Base-by-base conservation (phyloP, 192 early-diverging fungal genomes). In the Dissophora ornata region DNA sequence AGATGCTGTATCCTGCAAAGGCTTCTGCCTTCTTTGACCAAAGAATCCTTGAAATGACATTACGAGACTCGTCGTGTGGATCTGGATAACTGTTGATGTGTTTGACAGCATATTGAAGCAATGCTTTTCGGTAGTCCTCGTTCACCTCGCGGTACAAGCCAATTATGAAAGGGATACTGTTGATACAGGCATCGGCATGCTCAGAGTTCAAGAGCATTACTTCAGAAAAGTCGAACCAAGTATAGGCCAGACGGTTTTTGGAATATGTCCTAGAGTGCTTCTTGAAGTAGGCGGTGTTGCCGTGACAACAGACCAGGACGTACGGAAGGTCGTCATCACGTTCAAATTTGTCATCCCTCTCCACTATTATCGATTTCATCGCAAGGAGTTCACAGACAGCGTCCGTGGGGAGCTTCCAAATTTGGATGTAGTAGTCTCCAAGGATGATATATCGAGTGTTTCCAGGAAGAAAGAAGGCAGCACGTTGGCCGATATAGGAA, bases 1-100 rank as follows among this genome's bases (percentile, higher is more conserved):
- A 25, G 21, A 29, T 4, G 22, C n/a, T 16, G 18, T 45, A 45
- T n/a, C 44, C 44, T 6, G n/a, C 15, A 5, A 3, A 13, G 18
- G 16, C 8, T 18, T 11, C 3, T 32, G 21, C 3, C 26, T 21
- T 10, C 32, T 36, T 15, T 11, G n/a, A 47, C 13, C 18, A 45
- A 29, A 62, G 4, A 0, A 30, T 38, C 22, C 48, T 33, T 25
- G 15, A 9, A 4, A 52, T 38, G 18, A 19, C 33, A 3, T 21
- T 34, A 21, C 22, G n/a, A 5, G 34, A n/a, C 0, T 2, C 1
- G 13, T 57, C 7, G 33, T 38, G 3, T 21, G 38, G 34, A 26
- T 57, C 44, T n/a, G 44, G 44, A n/a, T 45, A 45, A n/a, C 44
- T 45, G 38, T 57, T 57, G 21, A 57, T 26, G 24, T 41, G 38